A percentile compares a stretch with the other conserved stretches of the same genome.
phyloP scores from a whole-genome alignment of 495 filamentous ascomycete genomes.

The Platismatia glauca region DNA sequence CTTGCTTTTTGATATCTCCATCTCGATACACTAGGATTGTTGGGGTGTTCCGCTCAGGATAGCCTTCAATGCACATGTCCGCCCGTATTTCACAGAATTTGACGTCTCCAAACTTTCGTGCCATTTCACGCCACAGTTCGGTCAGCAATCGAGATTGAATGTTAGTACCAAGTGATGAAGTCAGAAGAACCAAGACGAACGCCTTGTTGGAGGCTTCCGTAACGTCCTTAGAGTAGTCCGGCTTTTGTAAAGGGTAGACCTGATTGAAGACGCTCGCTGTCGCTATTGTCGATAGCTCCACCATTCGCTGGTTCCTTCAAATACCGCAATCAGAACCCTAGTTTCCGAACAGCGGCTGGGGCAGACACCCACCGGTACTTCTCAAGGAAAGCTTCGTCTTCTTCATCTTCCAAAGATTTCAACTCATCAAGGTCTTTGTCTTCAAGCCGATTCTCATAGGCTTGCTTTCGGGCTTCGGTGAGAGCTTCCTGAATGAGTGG shows the following conservation, averaged over 20 bases:
- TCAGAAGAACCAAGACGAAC: conserved; percentile 79
- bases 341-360: conserved; percentile 4
- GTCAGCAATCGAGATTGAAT: conserved; percentile 72
- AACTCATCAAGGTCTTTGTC: conserved; percentile 91
- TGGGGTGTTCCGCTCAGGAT: conserved; percentile 88
- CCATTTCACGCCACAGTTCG: conserved; percentile 80
- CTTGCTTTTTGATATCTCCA: conserved; percentile 79
- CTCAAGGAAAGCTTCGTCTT: conserved; percentile 84
- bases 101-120: conserved; percentile 75
- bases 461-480: conserved; percentile 64
- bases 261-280: conserved; percentile 71
- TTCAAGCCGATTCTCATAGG: conserved; percentile 84
- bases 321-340: conserved; percentile 19
- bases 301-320: conserved; percentile 64
- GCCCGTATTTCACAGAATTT: conserved; percentile 97
- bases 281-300: conserved; percentile 65
- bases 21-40: conserved; percentile 90
- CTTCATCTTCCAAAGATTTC: conserved; percentile 87
- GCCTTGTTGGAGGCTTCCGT: conserved; percentile 71
- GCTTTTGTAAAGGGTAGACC: conserved; percentile 89
- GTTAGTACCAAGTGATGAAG: conserved; percentile 65
- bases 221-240: conserved; percentile 85
- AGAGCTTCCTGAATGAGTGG: conserved; percentile 95
- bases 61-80: conserved; percentile 91
- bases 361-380: conserved; percentile 54